Base-by-base conservation (phyloP, 2,329 filamentous ascomycete genomes). In the Alternaria novae-zelandiae region DNA sequence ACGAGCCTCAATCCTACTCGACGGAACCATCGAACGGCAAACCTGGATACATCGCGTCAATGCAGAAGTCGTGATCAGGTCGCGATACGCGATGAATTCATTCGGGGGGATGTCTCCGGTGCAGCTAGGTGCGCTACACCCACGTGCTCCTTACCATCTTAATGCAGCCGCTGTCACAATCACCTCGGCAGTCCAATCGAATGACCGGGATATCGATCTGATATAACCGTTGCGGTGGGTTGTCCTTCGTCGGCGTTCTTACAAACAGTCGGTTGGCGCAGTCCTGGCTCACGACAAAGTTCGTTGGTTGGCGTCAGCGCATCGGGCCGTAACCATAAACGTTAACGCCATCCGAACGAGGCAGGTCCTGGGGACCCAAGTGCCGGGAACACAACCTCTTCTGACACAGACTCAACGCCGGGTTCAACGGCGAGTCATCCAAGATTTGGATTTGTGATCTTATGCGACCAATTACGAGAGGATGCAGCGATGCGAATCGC, bases 271-370 rank as follows among this genome's bases (percentile, higher is more conserved):
- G 50, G 46, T 53, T 59, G 54, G 59, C 20, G 59, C 55, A 45
- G 51, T 20, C 25, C 25, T 20, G 54, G 44, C 54, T 32, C 13
- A n/a, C 32, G 43, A 32, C 58, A 61, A 60, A 41, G 59, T 46
- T 25, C 51, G 17, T 43, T 43, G 43, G 25, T 41, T 56, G 63
- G 63, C 54, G 36, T 32, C 26, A 44, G 56, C 47, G 63, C 59
- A 53, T 43, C 61, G 61, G 59, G 59, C 55, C 57, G 59, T 63
- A 54, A 56, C 59, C 45, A 43, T 28, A 43, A 50, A 46, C 44
- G 59, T 54, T 21, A 51, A 55, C 30, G 28, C 23, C 45, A 44
- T 15, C 61, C 61, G 61, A 21, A 45, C 45, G 53, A 5, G 28
- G 32, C 61, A 63, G 26, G 20, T 17, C 44, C 13, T 45, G 44